Base-by-base conservation (phyloP, 179 eudicot species). In the Heliamphora ciliata region DNA sequence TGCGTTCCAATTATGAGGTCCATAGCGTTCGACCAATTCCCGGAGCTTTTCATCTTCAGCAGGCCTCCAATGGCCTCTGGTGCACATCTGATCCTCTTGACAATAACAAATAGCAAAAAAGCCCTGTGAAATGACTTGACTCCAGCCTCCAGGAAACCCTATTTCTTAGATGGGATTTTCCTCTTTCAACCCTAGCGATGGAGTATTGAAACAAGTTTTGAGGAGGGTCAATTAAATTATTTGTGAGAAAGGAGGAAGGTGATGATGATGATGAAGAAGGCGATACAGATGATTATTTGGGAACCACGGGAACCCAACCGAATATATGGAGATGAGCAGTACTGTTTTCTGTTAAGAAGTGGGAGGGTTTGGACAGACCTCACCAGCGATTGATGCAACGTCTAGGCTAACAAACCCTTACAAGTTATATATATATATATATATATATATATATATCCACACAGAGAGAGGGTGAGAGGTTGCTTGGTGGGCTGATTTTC, bases 1-100 rank as follows among this genome's bases (percentile, higher is more conserved):
- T 81, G 97, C 90, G 72, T 94, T 94, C 98, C 98, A 94, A 74
- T 94, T 94, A 50, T 92, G 98, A 60, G 98, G 97, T 48, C 98
- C 98, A 50, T 82, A 92, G 76, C 87, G 88, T 77, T 91, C 90
- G 65, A 94, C 98, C 14, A 94, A 89, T 82, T 87, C 90, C 56
- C 91, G 86, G 69, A 94, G 97, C 79, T 90, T 92, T 74, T 92
- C 98, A 76, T 94, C 98, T 60, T 94, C 98, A 18, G 94, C 92
- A 0, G 98, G 98, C 79, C 98, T 90, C 98, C 98, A 94, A 81
- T 94, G 97, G 6, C 97, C 98, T 86, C 97, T 85, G 51, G 85
- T 86, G 74, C 93, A 90, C 83, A 85, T 86, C 81, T 58, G 79
- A 76, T 76, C 78, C 15, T 56, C 44, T 47, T 13, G 8, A 14